Base-by-base conservation (phyloP, 345 rosid species). In the Arabis hirsuta region DNA sequence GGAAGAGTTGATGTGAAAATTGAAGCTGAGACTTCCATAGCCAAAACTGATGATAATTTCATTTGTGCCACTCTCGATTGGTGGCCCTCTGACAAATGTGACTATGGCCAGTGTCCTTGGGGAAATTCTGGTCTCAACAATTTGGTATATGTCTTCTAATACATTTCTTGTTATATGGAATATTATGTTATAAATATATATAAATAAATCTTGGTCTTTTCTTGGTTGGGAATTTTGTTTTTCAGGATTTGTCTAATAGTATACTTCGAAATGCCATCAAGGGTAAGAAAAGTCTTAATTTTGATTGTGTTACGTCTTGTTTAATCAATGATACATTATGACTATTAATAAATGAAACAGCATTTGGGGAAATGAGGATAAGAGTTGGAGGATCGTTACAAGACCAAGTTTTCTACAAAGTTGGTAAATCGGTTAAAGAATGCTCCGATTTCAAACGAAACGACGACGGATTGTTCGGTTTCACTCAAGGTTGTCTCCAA, bases 11-110 rank as follows among this genome's bases (percentile, higher is more conserved):
- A 51, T 8, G 82, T 84, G 6, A 52, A 62, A 1, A 78, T 88
- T 1, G 24, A 68, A 26, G 82, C 78, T 65, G 82, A 38, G 26
- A 82, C 84, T 27, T 48, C 80, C 31, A 60, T 80, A 6, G 88
- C 84, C 1, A 45, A 5, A 16, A 86, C 87, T 0, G 90, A 86
- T 61, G 84, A 80, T 3, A 76, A 77, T 38, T 88, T 84, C 29
- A 60, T 88, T 1, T 88, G 91, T 64, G 88, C 80, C 2, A 88
- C 94, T 19, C 43, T 86, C 6, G 95, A 88, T 57, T 88, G 88
- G 90, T 88, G 93, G 90, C 86, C 94, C 0, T 13, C 8, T 9
- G 56, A 80, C 19, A 88, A 86, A 31, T 83, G 90, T 48, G 78
- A 88, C 41, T 88, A 88, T 32, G 52, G 73, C 9, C 87, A 80